Evolutionary conservation across 352 stramenopile genomes (phyloP).

Genomic region (Pythium folliculosum): DNA sequence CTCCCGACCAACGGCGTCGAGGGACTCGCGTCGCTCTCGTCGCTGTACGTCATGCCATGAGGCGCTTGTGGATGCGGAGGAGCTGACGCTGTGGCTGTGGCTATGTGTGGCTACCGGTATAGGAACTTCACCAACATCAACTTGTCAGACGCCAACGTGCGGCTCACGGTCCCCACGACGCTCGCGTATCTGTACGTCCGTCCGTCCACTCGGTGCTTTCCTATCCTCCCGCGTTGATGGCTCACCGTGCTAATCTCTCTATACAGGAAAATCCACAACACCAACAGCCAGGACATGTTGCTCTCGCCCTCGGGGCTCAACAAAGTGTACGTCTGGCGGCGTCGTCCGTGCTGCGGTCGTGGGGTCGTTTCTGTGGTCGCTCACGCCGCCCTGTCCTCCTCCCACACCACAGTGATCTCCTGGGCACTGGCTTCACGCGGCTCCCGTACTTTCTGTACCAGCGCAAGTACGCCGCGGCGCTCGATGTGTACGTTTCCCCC

Average conservation of each 20-base stretch:
- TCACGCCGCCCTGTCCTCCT: neutral
- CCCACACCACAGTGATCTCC: constrained; percentile 27
- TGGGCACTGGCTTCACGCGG: constrained; percentile 21
- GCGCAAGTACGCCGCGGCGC: constrained; percentile 16
- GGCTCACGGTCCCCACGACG: constrained; percentile 17
- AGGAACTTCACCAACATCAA: constrained; percentile 35
- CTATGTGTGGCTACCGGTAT: neutral
- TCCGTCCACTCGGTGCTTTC: neutral
- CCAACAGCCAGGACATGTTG: constrained; percentile 27
- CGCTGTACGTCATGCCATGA: constrained; percentile 6
- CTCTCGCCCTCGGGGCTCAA: constrained; percentile 6
- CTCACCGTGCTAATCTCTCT: no score
- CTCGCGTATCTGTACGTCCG: constrained; percentile 32
- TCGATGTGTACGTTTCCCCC: constrained; percentile 30
- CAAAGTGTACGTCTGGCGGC: constrained; percentile 16
- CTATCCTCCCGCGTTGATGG: no score
- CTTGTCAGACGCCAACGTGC: constrained; percentile 21
- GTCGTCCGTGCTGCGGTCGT: neutral
- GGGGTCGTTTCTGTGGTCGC: neutral
- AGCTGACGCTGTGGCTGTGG: neutral
- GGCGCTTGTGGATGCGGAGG: neutral
- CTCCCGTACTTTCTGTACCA: constrained; percentile 40
- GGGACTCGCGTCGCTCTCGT: constrained; percentile 3
- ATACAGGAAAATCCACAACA: constrained; percentile 22
- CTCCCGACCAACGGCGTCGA: neutral